Evolutionary conservation across 2,329 filamentous ascomycete species (phyloP), one percentile per base, ranked within the genome.

Genomic region (Pseudocercospora macadamiae): DNA sequence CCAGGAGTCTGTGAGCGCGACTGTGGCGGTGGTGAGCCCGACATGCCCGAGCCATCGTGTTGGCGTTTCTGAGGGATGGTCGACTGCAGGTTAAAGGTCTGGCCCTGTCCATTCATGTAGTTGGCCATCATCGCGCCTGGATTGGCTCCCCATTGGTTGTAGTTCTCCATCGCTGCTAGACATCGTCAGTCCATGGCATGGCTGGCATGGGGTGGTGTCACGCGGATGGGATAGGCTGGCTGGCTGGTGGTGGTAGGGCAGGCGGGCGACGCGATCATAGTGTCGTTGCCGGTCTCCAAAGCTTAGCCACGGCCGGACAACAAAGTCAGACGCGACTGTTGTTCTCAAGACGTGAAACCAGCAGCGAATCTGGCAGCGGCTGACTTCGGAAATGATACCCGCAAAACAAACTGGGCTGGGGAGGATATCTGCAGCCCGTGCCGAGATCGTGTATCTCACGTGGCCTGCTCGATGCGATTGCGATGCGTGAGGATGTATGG

Each of bases 61-160:
- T 90, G 85, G 70, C 95, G 86, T 78, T 97, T 99, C 19, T 93
- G 93, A 59, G 93, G 93, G 66, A 96, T 88, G 70, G 96, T 87
- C 48, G 89, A 83, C 77, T 90, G 93, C 67, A 91, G 91, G 73
- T 92, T 89, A 79, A 93, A 96, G 70, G 86, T 84, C 61, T 89
- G 85, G 71, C 89, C 90, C 57, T 62, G 62, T 34, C 53, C 57
- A 18, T 49, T 49, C 26, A 49, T 30, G 47, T 49, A 49, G 47
- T 30, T 34, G 47, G 47, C 26, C 47, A 49, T 49, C 12, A 34
- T 47, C 3, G 19, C 42, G 42, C 42, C 42, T 26, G 42, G 26
- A 21, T 49, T 49, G 47, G 47, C 26, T 7, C n/a, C 25, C 47
- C 47, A 49, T 34, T 49, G 47, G 47, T 49, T 49, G 47, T 49